These are phyloP conservation scores for Hymenotorrendiella dingleyae DNA, from an alignment of 2,329 filamentous ascomycete species.

Conservation along the genomic window DNA sequence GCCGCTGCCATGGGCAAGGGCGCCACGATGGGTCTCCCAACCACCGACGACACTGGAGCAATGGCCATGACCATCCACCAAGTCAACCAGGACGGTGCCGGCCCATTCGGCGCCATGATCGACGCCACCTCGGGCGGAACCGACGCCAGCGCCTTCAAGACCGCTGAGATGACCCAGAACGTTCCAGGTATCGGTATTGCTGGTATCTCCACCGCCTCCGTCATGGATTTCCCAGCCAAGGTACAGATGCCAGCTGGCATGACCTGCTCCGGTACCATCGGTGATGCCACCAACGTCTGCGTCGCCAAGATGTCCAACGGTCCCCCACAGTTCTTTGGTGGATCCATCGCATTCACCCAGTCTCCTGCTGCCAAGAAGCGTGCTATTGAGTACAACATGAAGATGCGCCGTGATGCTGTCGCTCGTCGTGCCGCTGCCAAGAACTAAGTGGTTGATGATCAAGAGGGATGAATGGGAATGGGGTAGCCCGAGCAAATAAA, in stretches of 20 bases:
- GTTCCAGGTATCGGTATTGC: constrained; percentile 52
- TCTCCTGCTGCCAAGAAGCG: constrained; percentile 52
- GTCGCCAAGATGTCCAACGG: constrained; percentile 57
- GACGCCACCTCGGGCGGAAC: constrained; percentile 59
- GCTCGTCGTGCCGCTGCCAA: too few relatives aligned
- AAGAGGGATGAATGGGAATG: too few relatives aligned
- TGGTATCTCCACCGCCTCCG: constrained; percentile 53
- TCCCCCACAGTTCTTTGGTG: constrained; percentile 61
- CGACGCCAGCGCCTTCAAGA: constrained; percentile 53
- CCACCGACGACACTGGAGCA: constrained; percentile 52
- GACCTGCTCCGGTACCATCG: constrained; percentile 56
- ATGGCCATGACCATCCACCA: constrained; percentile 62
- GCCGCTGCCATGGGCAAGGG: constrained; percentile 49
- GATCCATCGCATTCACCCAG: constrained; percentile 61
- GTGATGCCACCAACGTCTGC: constrained; percentile 56
- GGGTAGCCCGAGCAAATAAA: too few relatives aligned
- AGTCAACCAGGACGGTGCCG: constrained; percentile 67
- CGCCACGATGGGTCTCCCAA: constrained; percentile 47
- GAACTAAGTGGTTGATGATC: too few relatives aligned
- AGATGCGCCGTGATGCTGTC: constrained; percentile 32
- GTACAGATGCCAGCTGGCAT: constrained; percentile 62
- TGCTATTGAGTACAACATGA: constrained; percentile 47
- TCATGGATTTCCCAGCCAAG: constrained; percentile 58
- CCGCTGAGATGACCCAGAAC: constrained; percentile 51
- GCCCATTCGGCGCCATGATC: constrained; percentile 53